Conservation (phyloP, 2,329 filamentous ascomycete species). For the Simplicillium sp. region DNA sequence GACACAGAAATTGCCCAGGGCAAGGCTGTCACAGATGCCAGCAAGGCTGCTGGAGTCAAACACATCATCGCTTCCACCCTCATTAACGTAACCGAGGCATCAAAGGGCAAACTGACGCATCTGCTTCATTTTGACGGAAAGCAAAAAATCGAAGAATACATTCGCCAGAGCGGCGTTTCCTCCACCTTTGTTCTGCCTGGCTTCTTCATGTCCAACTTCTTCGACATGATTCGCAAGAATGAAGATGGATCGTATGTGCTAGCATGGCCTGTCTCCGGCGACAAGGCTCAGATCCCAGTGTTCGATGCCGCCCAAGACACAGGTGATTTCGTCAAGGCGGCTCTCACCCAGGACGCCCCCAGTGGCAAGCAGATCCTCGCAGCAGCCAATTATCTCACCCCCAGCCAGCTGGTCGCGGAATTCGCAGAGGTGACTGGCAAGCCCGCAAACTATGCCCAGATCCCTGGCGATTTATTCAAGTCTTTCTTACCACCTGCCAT, state of each 20-base stretch:
- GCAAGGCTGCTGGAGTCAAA: constrained; percentile 30
- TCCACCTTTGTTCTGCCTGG: constrained; percentile 42
- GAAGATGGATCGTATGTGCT: constrained; percentile 19
- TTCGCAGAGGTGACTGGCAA: constrained; percentile 25
- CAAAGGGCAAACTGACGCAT: constrained; percentile 24
- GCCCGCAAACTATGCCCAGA: constrained; percentile 17
- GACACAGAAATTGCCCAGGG: constrained; percentile 30
- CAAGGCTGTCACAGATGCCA: constrained; percentile 35
- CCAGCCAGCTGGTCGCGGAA: constrained; percentile 19
- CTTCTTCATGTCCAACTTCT: constrained; percentile 44
- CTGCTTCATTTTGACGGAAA: constrained; percentile 48
- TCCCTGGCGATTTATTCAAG: constrained; percentile 24
- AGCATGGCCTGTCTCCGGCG: constrained; percentile 16
- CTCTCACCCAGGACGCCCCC: constrained; percentile 15
- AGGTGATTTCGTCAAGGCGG: constrained; percentile 28
- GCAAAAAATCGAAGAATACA: constrained; percentile 45
- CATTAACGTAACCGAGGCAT: constrained; percentile 24
- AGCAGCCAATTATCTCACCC: constrained; percentile 25
- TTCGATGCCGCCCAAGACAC: constrained; percentile 27
- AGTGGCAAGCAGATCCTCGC: constrained; percentile 24
- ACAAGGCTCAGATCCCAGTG: constrained; percentile 24
- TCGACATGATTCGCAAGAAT: constrained; percentile 16
- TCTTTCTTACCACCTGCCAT: constrained; percentile 17
- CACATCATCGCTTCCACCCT: constrained; percentile 38
- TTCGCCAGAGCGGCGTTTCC: constrained; percentile 36